Conservation (phyloP, 2,329 filamentous ascomycete genomes). For the Pseudogymnoascus sp. region DNA sequence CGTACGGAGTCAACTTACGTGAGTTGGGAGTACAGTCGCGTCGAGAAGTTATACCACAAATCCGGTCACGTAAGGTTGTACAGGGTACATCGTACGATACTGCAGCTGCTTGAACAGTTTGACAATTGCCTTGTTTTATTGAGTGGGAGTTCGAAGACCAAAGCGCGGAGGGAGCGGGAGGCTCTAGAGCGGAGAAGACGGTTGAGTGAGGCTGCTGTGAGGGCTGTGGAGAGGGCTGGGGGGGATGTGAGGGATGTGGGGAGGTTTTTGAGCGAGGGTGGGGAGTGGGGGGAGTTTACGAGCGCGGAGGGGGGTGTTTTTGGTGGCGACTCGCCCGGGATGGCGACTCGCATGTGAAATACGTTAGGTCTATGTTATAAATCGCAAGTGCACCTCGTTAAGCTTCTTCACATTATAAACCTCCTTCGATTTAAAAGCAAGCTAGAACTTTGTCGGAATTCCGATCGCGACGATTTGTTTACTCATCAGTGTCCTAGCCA, state of each 20-base stretch:
- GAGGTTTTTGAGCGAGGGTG: neutral
- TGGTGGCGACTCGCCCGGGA: too few species aligned
- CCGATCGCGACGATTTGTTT: neutral
- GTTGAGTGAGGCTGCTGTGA: slow-evolving; percentile 58
- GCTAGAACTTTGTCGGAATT: neutral
- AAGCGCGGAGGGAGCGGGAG: slow-evolving; percentile 84
- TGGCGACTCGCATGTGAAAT: too few species aligned
- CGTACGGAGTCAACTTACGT: too few species aligned
- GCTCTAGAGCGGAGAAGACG: too few species aligned
- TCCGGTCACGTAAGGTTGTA: too few species aligned
- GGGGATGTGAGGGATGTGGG: slow-evolving; percentile 51
- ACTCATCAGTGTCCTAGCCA: neutral
- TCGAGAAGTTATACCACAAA: too few species aligned
- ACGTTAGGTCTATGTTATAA: neutral
- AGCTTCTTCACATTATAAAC: neutral
- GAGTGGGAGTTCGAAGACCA: slow-evolving; percentile 85
- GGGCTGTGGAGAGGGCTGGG: slow-evolving; percentile 61
- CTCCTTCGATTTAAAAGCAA: neutral
- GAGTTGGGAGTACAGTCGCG: too few species aligned
- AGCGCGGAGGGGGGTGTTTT: too few species aligned
- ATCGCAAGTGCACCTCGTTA: neutral
- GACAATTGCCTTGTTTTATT: too few species aligned
- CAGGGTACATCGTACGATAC: too few species aligned
- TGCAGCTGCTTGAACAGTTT: too few species aligned
- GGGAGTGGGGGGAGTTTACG: too few species aligned